Evolutionary conservation across 2,329 filamentous ascomycete genomes (phyloP), one percentile per base, ranked within the genome.

Genomic region (Cytospora chrysosperma): DNA sequence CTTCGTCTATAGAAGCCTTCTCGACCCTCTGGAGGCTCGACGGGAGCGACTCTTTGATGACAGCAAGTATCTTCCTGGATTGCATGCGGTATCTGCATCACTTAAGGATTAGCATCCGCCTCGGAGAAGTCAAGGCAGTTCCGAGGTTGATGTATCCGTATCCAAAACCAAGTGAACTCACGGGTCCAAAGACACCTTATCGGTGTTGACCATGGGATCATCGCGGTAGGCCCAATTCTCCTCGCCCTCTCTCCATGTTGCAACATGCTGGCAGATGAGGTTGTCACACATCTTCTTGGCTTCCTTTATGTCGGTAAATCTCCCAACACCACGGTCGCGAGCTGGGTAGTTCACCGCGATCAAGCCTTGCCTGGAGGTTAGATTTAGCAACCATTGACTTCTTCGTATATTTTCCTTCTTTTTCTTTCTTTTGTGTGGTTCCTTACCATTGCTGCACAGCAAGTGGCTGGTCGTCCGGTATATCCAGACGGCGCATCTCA

Each of bases 301-400:
- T 72, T 98, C 95, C 4, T 82, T 81, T 50, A 92, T 84, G 10
- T 87, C 90, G 67, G 94, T 88, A 77, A 96, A 91, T 37, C 94
- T 82, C 52, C 82, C 89, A 60, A 99, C 87, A 2, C 92, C 93
- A 70, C 86, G 93, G 10, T 85, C 84, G 19, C 95, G 88, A 6
- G 94, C 93, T 2, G 95, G 88, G 72, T 99, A 99, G 78, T 99
- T 99, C 75, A 99, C 88, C 3, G 95, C 95, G 73, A 99, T 99
- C 27, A 99, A 82, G 10, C 91, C 92, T 75, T 96, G 91, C 90
- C 90, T 88, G 69, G 2, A 26, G 19, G 40, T 4, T 10, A 26
- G 19, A n/a, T 34, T 27, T 15, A 32, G 24, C 7, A 28, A 10
- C 24, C 10, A 1, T 61, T 24, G 21, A 43, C 17, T 15, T 24